A percentile compares a stretch with the other conserved stretches of the same genome.
phyloP scores from a whole-genome alignment of 2,329 filamentous ascomycete species.

The Pseudogymnoascus pannorum region DNA sequence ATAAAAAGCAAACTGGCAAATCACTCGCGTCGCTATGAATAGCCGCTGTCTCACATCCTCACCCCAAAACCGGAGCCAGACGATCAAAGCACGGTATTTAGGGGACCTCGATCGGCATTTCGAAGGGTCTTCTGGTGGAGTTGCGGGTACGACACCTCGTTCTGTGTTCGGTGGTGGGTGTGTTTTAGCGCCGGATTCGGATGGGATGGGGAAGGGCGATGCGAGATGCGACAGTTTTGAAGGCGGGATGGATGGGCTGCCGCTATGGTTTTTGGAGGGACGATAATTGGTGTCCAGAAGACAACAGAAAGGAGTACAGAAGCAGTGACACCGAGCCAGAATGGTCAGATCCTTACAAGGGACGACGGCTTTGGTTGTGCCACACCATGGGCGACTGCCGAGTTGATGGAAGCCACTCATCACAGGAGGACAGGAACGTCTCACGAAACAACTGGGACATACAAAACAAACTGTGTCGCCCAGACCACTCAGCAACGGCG shows the following conservation, averaged over 20 bases:
- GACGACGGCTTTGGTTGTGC: background rate
- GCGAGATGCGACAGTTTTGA: background rate
- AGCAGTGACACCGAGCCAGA: background rate
- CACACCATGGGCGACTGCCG: background rate
- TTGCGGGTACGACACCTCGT: background rate
- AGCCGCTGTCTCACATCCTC: background rate
- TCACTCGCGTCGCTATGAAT: background rate
- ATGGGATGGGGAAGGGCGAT: background rate
- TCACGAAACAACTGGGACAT: background rate
- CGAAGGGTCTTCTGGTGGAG: constrained; percentile 5
- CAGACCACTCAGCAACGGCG: background rate
- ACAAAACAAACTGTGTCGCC: background rate
- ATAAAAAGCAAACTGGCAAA: background rate
- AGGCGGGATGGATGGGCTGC: background rate
- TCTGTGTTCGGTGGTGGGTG: background rate
- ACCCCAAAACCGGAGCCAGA: background rate
- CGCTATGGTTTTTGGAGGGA: background rate
- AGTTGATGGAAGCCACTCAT: background rate
- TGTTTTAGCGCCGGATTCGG: constrained; percentile 5
- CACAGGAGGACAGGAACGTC: background rate
- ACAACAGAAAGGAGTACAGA: background rate
- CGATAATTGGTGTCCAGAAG: background rate
- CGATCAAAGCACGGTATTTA: constrained; percentile 1
- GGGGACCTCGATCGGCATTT: constrained; percentile 1
- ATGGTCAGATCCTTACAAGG: background rate